These are phyloP conservation scores for Alternaria infectoria DNA, from an alignment of 2,329 filamentous ascomycete genomes.

Conservation along the genomic window DNA sequence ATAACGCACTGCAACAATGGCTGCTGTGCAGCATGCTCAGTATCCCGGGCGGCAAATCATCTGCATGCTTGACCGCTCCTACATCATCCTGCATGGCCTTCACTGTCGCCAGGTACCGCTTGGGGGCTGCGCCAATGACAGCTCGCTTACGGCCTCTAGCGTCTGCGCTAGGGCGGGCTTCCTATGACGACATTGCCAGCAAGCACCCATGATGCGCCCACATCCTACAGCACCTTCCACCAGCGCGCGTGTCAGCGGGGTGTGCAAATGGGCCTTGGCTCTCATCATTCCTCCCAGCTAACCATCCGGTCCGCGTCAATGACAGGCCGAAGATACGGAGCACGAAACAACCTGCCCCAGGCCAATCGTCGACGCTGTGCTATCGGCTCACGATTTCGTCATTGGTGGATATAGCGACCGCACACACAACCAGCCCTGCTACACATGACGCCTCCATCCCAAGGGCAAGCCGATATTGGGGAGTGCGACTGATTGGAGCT, in stretches of 20 bases:
- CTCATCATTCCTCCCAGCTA: conserved; percentile 29
- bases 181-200: conserved; percentile 20
- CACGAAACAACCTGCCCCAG: background rate
- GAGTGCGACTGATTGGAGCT: background rate
- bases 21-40: background rate
- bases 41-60: conserved; percentile 13
- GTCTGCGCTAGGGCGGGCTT: background rate
- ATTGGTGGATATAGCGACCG: conserved; percentile 24
- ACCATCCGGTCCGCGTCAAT: conserved; percentile 16
- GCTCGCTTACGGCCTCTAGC: conserved; percentile 4
- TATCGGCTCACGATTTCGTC: background rate
- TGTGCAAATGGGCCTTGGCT: conserved; percentile 30
- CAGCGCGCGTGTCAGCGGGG: conserved; percentile 24
- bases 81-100: conserved; percentile 27
- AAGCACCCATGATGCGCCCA: conserved; percentile 22
- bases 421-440: conserved; percentile 18
- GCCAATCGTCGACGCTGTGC: background rate
- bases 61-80: conserved; percentile 22
- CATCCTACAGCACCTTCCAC: conserved; percentile 10
- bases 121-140: conserved; percentile 22
- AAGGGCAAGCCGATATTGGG: background rate
- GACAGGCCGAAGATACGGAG: conserved; percentile 19
- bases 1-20: background rate
- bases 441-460: conserved; percentile 11
- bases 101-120: conserved; percentile 20